Percentiles rank a stretch among this genome's conserved stretches.
Conservation (phyloP, 305 asterid species). For the Withania somnifera region DNA sequence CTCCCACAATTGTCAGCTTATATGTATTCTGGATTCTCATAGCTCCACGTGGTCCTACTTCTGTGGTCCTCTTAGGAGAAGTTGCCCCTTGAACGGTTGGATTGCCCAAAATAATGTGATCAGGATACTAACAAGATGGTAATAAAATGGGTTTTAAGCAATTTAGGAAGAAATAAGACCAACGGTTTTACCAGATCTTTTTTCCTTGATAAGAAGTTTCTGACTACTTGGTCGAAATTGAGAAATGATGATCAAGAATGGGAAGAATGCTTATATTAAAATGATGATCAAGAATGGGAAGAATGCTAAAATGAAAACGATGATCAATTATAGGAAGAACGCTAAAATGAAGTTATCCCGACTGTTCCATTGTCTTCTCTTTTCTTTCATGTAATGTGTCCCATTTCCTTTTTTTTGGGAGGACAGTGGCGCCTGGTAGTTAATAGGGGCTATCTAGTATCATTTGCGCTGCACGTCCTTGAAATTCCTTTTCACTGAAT, state of each 20-base stretch:
- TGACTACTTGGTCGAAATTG: not conserved
- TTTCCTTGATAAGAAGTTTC: not conserved
- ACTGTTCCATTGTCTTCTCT: not conserved
- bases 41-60: not conserved
- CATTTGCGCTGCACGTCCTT: not conserved
- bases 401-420: not conserved
- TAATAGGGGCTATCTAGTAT: not conserved
- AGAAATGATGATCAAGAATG: not conserved
- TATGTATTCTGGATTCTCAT: not conserved
- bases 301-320: not conserved
- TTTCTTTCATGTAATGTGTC: not conserved
- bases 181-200: not conserved
- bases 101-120: not conserved
- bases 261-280: not conserved
- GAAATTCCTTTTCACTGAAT: not conserved
- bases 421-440: not conserved
- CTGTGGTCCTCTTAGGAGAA: not conserved
- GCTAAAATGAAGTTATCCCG: not conserved
- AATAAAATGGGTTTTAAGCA: not conserved
- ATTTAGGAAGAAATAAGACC: not conserved
- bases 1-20: not conserved
- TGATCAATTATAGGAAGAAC: not conserved
- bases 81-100: not conserved
- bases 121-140: not conserved
- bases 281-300: not conserved